Evolutionary conservation across 805 yeast genomes (phyloP).

Genomic region (Yarrowia hollandica): DNA sequence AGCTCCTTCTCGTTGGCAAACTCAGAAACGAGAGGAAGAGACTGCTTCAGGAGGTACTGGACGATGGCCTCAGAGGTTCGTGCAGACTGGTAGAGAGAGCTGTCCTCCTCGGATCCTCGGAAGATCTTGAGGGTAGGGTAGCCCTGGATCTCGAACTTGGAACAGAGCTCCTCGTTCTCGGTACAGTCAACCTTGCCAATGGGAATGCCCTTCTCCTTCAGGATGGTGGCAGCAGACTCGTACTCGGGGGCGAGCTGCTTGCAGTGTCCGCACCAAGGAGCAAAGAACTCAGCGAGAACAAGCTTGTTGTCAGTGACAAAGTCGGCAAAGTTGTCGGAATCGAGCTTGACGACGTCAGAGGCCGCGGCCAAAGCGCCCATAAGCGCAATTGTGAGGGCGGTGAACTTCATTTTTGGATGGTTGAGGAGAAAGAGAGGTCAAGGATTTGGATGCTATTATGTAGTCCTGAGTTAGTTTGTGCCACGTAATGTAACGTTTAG

Average conservation of each 20-base stretch:
- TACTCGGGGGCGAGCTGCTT: conserved; percentile 64
- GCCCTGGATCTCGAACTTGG: conserved; percentile 64
- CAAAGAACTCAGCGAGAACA: conserved; percentile 82
- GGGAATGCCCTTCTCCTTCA: conserved; percentile 46
- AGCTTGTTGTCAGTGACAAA: conserved; percentile 72
- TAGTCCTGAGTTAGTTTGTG: conserved; percentile 25
- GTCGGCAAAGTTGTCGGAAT: conserved; percentile 60
- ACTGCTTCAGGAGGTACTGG: conserved; percentile 74
- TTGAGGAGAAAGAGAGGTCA: conserved; percentile 13
- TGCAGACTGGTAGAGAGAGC: conserved; percentile 75
- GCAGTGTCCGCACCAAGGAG: conserved; percentile 99
- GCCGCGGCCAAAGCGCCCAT: conserved; percentile 52
- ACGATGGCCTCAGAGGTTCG: conserved; percentile 79
- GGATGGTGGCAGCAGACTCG: conserved; percentile 61
- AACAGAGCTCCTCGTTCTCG: conserved; percentile 67
- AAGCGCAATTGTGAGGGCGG: conserved; percentile 37
- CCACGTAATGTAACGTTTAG: conserved; percentile 27
- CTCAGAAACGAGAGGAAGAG: conserved; percentile 70
- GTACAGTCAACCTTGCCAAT: conserved; percentile 80
- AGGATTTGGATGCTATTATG: conserved; percentile 20
- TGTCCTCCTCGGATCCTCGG: conserved; percentile 43
- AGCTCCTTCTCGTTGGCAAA: conserved; percentile 53
- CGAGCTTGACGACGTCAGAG: conserved; percentile 82
- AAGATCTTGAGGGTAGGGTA: conserved; percentile 84
- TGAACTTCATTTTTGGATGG: conserved; percentile 44